Percentiles rank a stretch among this genome's conserved stretches.
Evolutionary conservation across 805 yeast species (phyloP).

Genomic region (Pichia nakasei): DNA sequence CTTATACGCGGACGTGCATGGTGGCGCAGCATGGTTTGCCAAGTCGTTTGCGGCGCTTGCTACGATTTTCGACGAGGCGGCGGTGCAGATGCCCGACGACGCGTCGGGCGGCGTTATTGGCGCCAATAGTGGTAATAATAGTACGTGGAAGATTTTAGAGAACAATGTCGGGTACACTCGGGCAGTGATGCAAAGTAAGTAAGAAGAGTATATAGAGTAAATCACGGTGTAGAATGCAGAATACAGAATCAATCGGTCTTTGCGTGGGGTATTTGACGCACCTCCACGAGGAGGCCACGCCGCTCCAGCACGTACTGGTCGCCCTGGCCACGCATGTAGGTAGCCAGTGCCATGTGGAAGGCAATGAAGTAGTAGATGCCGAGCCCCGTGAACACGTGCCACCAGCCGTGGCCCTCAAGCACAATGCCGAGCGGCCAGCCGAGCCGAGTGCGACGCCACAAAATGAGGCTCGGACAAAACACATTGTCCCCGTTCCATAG

Average conservation of each 20-base stretch:
- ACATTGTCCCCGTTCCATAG: conserved; percentile 89
- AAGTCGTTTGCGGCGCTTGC: background rate
- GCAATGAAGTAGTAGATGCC: conserved; percentile 84
- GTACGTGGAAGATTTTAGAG: background rate
- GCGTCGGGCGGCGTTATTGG: too few relatives aligned
- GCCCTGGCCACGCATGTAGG: conserved; percentile 52
- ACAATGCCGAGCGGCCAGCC: conserved; percentile 84
- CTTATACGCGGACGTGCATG: conserved; percentile 1
- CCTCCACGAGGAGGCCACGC: conserved; percentile 48
- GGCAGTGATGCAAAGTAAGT: too few relatives aligned
- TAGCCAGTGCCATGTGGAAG: conserved; percentile 66
- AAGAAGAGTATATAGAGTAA: too few relatives aligned
- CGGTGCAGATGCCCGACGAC: background rate
- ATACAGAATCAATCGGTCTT: too few relatives aligned
- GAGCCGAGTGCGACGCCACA: conserved; percentile 43
- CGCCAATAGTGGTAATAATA: too few relatives aligned
- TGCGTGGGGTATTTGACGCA: too few relatives aligned
- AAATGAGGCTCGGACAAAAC: conserved; percentile 53
- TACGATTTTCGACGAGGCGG: background rate
- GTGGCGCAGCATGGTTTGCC: conserved; percentile 6
- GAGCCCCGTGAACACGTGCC: conserved; percentile 83
- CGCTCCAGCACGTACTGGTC: conserved; percentile 49
- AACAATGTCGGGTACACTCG: too few relatives aligned
- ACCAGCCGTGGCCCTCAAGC: conserved; percentile 94
- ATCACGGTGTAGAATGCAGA: too few relatives aligned